Conservation (phyloP, 1,284 basidiomycete genomes). For the Paramarasmius palmivorus region DNA sequence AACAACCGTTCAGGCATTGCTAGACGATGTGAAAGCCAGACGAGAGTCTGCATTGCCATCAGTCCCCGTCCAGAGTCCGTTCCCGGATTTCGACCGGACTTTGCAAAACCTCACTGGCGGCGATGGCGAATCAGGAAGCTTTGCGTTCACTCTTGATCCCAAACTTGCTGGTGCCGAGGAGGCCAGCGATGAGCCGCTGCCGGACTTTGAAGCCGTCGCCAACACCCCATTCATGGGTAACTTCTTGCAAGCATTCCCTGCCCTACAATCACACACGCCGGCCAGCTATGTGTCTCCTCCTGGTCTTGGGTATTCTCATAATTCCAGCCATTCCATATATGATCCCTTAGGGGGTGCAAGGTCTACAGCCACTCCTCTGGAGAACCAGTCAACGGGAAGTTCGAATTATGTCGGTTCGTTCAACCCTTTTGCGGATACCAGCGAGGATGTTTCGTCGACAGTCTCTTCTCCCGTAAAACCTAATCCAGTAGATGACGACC, state of each 20-base stretch:
- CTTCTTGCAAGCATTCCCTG: conserved; percentile 69
- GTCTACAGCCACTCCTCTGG: conserved; percentile 38
- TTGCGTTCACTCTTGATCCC: conserved; percentile 82
- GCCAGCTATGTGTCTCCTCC: conserved; percentile 44
- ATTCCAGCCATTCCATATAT: conserved; percentile 49
- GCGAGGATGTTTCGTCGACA: conserved; percentile 39
- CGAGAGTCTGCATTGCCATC: conserved; percentile 57
- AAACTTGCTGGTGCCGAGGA: conserved; percentile 59
- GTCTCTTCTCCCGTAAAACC: conserved; percentile 27
- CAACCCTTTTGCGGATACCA: conserved; percentile 71
- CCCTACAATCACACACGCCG: conserved; percentile 39
- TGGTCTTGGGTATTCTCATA: conserved; percentile 49
- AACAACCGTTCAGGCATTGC: conserved; percentile 76
- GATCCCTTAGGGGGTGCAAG: conserved; percentile 47
- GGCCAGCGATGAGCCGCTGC: conserved; percentile 41
- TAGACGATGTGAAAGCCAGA: conserved; percentile 81
- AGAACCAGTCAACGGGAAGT: conserved; percentile 45
- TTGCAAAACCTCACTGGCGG: conserved; percentile 65
- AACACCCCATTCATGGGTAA: conserved; percentile 56
- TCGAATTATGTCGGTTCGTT: conserved; percentile 72
- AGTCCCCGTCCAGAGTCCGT: conserved; percentile 64
- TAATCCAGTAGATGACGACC: conserved; percentile 58
- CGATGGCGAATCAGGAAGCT: conserved; percentile 54
- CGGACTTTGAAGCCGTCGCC: conserved; percentile 56
- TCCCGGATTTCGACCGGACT: conserved; percentile 87